These are phyloP conservation scores for Paramyrothecium roridum DNA, from an alignment of 2,329 filamentous ascomycete genomes.

Conservation along the genomic window DNA sequence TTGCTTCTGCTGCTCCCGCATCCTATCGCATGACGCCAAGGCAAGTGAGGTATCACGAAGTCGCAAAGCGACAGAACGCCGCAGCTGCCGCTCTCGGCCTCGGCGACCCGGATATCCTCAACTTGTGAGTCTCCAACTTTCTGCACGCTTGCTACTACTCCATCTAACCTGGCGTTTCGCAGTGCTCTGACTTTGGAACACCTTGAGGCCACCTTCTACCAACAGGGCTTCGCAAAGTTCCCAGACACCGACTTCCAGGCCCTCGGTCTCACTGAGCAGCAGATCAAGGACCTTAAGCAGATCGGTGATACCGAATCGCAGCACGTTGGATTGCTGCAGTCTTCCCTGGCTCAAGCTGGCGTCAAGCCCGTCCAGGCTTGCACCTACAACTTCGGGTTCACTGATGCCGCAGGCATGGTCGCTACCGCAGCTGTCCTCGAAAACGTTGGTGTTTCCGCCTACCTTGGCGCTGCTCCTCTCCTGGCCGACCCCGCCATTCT, in stretches of 20 bases:
- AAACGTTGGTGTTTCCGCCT: conserved; percentile 70
- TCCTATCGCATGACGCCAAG: conserved; percentile 37
- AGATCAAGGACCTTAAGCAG: conserved; percentile 49
- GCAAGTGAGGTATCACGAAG: conserved; percentile 43
- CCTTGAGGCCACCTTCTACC: conserved; percentile 71
- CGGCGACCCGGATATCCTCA: conserved; percentile 52
- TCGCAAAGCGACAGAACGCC: conserved; percentile 48
- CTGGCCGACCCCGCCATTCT: conserved; percentile 59
- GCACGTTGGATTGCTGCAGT: conserved; percentile 39
- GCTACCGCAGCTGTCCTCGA: conserved; percentile 68
- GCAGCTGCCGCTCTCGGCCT: conserved; percentile 44
- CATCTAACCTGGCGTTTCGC: neutral
- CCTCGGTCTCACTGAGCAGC: conserved; percentile 25
- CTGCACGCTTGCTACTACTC: neutral
- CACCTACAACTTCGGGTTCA: conserved; percentile 70
- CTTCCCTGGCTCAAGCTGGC: conserved; percentile 59
- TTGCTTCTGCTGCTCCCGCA: conserved; percentile 45
- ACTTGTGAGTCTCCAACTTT: conserved; percentile 46
- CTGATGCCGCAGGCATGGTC: conserved; percentile 64
- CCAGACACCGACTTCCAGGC: conserved; percentile 61
- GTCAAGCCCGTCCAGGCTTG: conserved; percentile 65
- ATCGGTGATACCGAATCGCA: conserved; percentile 61
- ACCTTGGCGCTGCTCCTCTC: conserved; percentile 67
- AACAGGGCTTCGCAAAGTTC: conserved; percentile 67
- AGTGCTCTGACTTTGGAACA: conserved; percentile 69